Conservation (phyloP, 768 basidiomycete genomes). For the Termitomyces heimii region DNA sequence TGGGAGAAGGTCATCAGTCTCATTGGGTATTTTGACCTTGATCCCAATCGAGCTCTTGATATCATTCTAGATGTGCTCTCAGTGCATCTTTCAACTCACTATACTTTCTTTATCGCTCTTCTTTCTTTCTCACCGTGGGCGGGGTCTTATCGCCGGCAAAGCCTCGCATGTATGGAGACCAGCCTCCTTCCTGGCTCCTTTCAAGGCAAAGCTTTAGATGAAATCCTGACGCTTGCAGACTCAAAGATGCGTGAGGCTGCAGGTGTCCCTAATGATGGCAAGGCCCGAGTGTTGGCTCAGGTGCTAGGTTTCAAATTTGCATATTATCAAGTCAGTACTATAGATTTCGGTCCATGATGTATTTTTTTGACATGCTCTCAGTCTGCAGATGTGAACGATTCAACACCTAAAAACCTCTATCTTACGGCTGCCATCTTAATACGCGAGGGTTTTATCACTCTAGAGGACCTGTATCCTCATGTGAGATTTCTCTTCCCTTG, state of each 20-base stretch:
- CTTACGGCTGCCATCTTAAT: constrained; percentile 84
- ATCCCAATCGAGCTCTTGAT: constrained; percentile 91
- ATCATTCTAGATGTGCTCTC: constrained; percentile 90
- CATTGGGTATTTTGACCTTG: constrained; percentile 94
- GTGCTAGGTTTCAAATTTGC: constrained; percentile 97
- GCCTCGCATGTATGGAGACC: constrained; percentile 27
- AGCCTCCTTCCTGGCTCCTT: constrained; percentile 36
- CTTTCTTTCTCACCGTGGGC: constrained; percentile 87
- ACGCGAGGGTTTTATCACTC: constrained; percentile 79
- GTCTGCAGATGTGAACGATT: constrained; percentile 54
- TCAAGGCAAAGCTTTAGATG: constrained; percentile 58
- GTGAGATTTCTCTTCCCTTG: constrained; percentile 40
- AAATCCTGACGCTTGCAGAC: constrained; percentile 57
- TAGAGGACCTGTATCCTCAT: constrained; percentile 92
- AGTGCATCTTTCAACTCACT: constrained; percentile 74
- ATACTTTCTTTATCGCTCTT: constrained; percentile 84
- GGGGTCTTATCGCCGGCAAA: constrained; percentile 36
- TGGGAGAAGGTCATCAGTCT: constrained; percentile 86
- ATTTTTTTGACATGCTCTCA: constrained; percentile 16
- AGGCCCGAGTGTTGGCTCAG: constrained; percentile 72
- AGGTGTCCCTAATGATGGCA: constrained; percentile 19
- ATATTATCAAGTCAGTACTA: constrained; percentile 69
- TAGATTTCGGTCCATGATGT: constrained; percentile 15
- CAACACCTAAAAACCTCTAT: constrained; percentile 66
- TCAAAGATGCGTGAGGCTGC: constrained; percentile 15